Evolutionary conservation across 2,329 filamentous ascomycete species (phyloP), one percentile per base, ranked within the genome.

Genomic region (Coniochaeta sp.): DNA sequence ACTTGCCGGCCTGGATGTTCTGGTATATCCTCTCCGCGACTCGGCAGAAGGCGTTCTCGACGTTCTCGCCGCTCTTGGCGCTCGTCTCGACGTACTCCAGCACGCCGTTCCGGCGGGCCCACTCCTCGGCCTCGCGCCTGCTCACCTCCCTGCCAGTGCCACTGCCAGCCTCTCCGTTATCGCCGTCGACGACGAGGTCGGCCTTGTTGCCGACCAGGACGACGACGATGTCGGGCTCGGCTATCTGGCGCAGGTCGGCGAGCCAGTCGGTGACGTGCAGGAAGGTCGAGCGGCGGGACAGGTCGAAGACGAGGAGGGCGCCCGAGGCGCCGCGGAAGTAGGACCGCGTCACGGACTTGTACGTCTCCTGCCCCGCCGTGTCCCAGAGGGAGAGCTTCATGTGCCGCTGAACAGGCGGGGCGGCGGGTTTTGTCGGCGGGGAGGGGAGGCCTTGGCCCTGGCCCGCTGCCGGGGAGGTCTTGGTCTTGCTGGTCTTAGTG

Each of bases 381-480:
- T 97, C 93, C 93, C 93, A 98, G 12, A 98, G 80, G 52, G 88
- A 91, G 5, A 96, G 83, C 76, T 96, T 96, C 92, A 96, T 96
- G 77, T 93, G 89, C 69, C 86, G 88, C 72, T 88, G 85, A 32
- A 75, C 76, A 7, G 71, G 68, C 16, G 69, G 63, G 44, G 30
- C 60, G 38, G 42, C 61, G 38, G 61, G 57, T 12, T 59, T 61
- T 65, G 61, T 68, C 12, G 75, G 81, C n/a, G 84, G 82, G 16
- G 81, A 77, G 19, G 83, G 83, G 4, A 85, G 77, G 54, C 83
- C 82, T 28, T n/a, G n/a, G n/a, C n/a, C n/a, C n/a, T n/a, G n/a
- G n/a, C n/a, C n/a, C n/a, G n/a, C n/a, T n/a, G n/a, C n/a, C n/a
- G 44, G 36, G 57, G 40, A 28, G 22, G 26, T 14, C 36, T 52